These are phyloP conservation scores for Claviceps purpurea DNA, from an alignment of 2,329 filamentous ascomycete species.

Conservation along the genomic window DNA sequence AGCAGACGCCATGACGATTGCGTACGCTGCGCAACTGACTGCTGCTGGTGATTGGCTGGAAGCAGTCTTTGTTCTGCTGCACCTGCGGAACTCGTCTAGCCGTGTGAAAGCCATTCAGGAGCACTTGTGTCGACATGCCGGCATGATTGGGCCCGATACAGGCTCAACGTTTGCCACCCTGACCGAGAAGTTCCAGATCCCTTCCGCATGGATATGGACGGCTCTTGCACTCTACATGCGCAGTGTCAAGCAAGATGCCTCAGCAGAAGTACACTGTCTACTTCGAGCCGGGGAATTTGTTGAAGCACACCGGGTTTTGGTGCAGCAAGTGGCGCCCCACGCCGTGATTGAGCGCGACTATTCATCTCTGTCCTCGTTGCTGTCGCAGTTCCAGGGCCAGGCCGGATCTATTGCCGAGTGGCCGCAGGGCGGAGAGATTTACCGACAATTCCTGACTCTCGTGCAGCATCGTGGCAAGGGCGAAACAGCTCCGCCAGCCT, in stretches of 20 bases:
- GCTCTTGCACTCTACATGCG: conserved; percentile 76
- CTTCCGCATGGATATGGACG: conserved; percentile 69
- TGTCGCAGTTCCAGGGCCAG: conserved; percentile 56
- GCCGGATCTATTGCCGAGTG: conserved; percentile 55
- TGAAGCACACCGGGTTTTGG: conserved; percentile 75
- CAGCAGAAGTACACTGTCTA: conserved; percentile 63
- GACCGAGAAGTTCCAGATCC: conserved; percentile 54
- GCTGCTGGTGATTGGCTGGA: conserved; percentile 53
- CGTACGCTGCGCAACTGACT: conserved; percentile 52
- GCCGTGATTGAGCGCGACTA: conserved; percentile 77
- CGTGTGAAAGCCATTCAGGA: conserved; percentile 58
- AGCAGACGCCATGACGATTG: conserved; percentile 51
- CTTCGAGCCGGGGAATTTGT: conserved; percentile 62
- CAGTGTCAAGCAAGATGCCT: conserved; percentile 54
- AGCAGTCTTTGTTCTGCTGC: conserved; percentile 64
- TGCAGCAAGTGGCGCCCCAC: conserved; percentile 65
- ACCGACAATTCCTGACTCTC: conserved; percentile 46
- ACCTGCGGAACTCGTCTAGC: conserved; percentile 50
- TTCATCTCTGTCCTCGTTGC: conserved; percentile 50
- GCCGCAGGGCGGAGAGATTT: conserved; percentile 69
- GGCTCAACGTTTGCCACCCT: conserved; percentile 45
- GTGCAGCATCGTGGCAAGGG: conserved; percentile 29
- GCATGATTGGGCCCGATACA: conserved; percentile 46
- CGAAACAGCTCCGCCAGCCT: conserved; percentile 26
- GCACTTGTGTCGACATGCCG: conserved; percentile 60